Percentiles rank a stretch among this genome's conserved stretches.
These are phyloP conservation scores for Paecilomyces variotii DNA, from an alignment of 2,329 filamentous ascomycete genomes.

Conservation along the genomic window DNA sequence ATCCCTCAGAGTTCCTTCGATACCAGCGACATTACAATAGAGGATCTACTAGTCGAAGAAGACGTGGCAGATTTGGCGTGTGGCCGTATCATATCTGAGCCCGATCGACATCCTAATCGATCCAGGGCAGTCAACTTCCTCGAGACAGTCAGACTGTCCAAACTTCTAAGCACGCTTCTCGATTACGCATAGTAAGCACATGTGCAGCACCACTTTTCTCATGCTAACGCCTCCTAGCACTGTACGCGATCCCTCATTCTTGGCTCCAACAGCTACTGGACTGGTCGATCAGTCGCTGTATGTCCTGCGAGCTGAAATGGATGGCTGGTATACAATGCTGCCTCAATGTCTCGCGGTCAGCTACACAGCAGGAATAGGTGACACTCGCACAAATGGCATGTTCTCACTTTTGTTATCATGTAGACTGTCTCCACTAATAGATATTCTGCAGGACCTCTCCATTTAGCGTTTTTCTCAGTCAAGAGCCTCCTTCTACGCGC, in stretches of 20 bases:
- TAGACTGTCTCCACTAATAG: not conserved
- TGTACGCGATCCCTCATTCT: not conserved
- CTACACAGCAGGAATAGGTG: conserved; percentile 5
- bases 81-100: conserved; percentile 28
- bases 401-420: not conserved
- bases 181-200: conserved; percentile 9
- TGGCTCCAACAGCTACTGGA: conserved; percentile 1
- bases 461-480: conserved; percentile 37
- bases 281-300: conserved; percentile 6
- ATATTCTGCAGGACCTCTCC: conserved; percentile 24
- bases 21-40: conserved; percentile 32
- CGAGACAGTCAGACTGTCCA: conserved; percentile 11
- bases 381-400: conserved; percentile 13
- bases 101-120: conserved; percentile 23
- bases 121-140: conserved; percentile 31
- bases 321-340: conserved; percentile 12
- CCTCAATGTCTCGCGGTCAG: conserved; percentile 13
- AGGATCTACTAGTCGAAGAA: conserved; percentile 39
- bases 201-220: not conserved
- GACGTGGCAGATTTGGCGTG: conserved; percentile 27
- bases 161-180: conserved; percentile 8
- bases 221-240: not conserved
- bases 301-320: conserved; percentile 7
- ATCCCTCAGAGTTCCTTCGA: conserved; percentile 35
- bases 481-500: conserved; percentile 38